These are phyloP conservation scores for Neofusicoccum cordaticola DNA, from an alignment of 2,329 filamentous ascomycete species.

Conservation along the genomic window DNA sequence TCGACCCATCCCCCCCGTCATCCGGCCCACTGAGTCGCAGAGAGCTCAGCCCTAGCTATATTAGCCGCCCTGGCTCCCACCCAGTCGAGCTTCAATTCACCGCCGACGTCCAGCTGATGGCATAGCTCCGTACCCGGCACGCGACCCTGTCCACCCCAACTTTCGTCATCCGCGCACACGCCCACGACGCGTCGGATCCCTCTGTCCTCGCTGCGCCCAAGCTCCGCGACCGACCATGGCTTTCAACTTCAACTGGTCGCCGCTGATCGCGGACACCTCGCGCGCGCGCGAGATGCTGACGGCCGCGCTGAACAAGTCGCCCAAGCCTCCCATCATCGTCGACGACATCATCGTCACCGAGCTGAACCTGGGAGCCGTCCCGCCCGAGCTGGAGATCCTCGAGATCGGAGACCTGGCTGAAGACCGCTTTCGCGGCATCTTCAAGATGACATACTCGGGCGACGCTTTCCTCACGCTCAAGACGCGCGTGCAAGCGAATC, in stretches of 20 bases:
- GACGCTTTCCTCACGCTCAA: slow-evolving; percentile 94
- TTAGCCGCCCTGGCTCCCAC: not conserved
- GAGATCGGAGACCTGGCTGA: slow-evolving; percentile 97
- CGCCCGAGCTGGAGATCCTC: slow-evolving; percentile 91
- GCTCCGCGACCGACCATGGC: slow-evolving; percentile 63
- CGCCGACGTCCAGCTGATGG: not conserved
- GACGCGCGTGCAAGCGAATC: slow-evolving; percentile 95
- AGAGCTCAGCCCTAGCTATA: slow-evolving; percentile 1
- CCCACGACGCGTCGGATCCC: slow-evolving; percentile 5
- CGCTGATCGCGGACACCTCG: slow-evolving; percentile 89
- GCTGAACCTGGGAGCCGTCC: slow-evolving; percentile 91
- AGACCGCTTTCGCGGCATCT: slow-evolving; percentile 94
- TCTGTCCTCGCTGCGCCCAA: not conserved
- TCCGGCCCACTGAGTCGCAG: slow-evolving; percentile 1
- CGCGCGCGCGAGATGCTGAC: slow-evolving; percentile 93
- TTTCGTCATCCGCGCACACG: slow-evolving; percentile 8
- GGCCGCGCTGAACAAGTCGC: slow-evolving; percentile 92
- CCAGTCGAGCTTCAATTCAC: not conserved
- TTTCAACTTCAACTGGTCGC: slow-evolving; percentile 99
- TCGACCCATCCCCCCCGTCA: not conserved
- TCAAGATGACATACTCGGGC: slow-evolving; percentile 98
- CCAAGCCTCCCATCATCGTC: slow-evolving; percentile 97
- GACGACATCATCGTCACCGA: slow-evolving; percentile 99
- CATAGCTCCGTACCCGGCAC: slow-evolving; percentile 15
- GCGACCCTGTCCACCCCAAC: slow-evolving; percentile 8